These are phyloP conservation scores for Penicillium mononematosum DNA, from an alignment of 495 filamentous ascomycete genomes.

Conservation along the genomic window DNA sequence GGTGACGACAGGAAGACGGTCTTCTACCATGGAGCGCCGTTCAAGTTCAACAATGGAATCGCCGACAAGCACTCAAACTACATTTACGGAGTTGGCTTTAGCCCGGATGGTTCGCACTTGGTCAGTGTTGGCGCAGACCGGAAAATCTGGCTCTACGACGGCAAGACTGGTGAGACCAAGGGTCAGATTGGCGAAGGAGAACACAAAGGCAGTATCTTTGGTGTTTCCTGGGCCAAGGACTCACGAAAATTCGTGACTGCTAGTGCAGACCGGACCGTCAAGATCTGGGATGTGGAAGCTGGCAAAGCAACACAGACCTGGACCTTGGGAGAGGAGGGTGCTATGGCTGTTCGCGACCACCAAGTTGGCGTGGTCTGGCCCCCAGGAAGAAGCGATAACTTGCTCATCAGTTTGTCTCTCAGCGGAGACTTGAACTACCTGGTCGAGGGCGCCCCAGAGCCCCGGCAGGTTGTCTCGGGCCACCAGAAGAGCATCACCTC, in stretches of 20 bases:
- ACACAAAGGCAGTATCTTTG: constrained; percentile 91
- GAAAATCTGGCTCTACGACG: constrained; percentile 90
- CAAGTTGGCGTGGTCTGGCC: constrained; percentile 96
- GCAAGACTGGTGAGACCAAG: constrained; percentile 84
- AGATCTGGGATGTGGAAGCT: constrained; percentile 68
- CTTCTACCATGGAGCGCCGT: constrained; percentile 90
- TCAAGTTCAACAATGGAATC: constrained; percentile 81
- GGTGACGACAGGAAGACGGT: constrained; percentile 85
- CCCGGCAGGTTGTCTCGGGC: constrained; percentile 74
- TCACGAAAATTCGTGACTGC: constrained; percentile 88
- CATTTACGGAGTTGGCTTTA: constrained; percentile 84
- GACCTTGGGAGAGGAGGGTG: constrained; percentile 80
- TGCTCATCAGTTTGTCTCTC: constrained; percentile 86
- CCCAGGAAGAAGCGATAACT: constrained; percentile 72
- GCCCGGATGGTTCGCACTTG: constrained; percentile 79
- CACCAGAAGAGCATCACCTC: constrained; percentile 92
- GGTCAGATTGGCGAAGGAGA: constrained; percentile 74
- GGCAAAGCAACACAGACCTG: constrained; percentile 76
- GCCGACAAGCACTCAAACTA: constrained; percentile 83
- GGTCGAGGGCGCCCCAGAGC: constrained; percentile 62
- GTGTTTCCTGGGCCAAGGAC: constrained; percentile 85
- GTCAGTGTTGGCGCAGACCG: constrained; percentile 88
- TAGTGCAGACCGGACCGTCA: constrained; percentile 87
- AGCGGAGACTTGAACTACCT: constrained; percentile 91
- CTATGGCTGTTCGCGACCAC: constrained; percentile 72